Percentiles rank a stretch among this genome's conserved stretches.
These are phyloP conservation scores for Apium graveolens DNA, from an alignment of 129 eudicot genomes.

Conservation along the genomic window DNA sequence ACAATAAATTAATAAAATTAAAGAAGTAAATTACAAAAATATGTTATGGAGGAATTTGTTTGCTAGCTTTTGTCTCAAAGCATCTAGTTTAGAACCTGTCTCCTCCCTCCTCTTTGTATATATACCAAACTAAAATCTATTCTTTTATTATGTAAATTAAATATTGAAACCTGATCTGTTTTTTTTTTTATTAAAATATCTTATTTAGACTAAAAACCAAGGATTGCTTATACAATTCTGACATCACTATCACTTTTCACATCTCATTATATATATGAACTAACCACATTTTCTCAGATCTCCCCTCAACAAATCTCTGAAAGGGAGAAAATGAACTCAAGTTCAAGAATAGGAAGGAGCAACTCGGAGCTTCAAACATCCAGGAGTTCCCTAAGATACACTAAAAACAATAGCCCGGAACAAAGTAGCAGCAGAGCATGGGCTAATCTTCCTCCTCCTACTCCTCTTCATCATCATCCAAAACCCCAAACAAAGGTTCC, in stretches of 20 bases:
- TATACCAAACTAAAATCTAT: neutral
- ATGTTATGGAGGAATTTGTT: conserved; percentile 10
- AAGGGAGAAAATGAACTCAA: conserved; percentile 12
- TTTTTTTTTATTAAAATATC: neutral
- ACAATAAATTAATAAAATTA: too few species aligned
- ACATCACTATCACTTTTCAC: neutral
- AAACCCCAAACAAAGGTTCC: conserved; percentile 28
- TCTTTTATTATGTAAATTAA: too few species aligned
- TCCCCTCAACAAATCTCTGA: neutral
- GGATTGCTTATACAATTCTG: neutral
- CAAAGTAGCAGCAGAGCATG: conserved; percentile 45
- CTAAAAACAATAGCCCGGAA: conserved; percentile 47
- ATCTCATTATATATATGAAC: neutral
- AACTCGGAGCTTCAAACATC: conserved; percentile 31
- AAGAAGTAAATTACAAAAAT: neutral
- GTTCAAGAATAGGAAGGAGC: conserved; percentile 11
- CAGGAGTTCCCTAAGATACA: conserved; percentile 11
- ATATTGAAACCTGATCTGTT: neutral
- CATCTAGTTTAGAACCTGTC: conserved; percentile 41
- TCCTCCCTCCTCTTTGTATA: conserved; percentile 13
- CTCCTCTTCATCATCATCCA: neutral
- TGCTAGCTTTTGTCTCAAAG: conserved; percentile 36
- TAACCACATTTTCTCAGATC: neutral
- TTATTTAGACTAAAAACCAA: neutral
- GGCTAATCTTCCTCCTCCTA: conserved; percentile 12